These are phyloP conservation scores for Monosporascus sp. DNA, from an alignment of 2,329 filamentous ascomycete species.

Conservation along the genomic window DNA sequence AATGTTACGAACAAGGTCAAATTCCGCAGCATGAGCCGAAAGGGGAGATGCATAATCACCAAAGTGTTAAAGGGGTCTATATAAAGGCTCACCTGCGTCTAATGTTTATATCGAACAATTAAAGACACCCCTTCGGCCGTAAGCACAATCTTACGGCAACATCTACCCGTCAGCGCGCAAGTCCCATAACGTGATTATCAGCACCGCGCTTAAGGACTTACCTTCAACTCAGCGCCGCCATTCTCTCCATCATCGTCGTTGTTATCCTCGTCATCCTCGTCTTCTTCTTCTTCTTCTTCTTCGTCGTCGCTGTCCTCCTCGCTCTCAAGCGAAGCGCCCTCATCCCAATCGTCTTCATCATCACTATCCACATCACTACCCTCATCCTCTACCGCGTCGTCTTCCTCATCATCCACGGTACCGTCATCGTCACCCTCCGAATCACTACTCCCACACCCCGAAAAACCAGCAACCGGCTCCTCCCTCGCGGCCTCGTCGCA, in stretches of 20 bases:
- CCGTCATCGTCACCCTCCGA: conserved; percentile 7
- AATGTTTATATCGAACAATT: no score
- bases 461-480: background rate
- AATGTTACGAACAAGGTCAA: no score
- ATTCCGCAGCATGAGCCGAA: no score
- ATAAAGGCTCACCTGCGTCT: no score
- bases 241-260: conserved; percentile 15
- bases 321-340: background rate
- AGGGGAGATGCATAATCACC: no score
- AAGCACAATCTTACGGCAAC: no score
- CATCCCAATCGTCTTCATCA: background rate
- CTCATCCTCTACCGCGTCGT: conserved; percentile 3
- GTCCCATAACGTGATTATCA: no score
- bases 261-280: conserved; percentile 10
- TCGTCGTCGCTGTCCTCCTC: conserved; percentile 1
- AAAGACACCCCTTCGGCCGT: no score
- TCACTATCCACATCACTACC: conserved; percentile 11
- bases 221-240: background rate
- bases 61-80: no score
- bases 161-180: no score
- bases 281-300: conserved; percentile 5
- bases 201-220: no score
- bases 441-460: conserved; percentile 7
- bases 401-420: background rate
- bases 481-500: conserved; percentile 4